Conservation (phyloP, 768 basidiomycete genomes). For the Cyclocybe cylindracea region DNA sequence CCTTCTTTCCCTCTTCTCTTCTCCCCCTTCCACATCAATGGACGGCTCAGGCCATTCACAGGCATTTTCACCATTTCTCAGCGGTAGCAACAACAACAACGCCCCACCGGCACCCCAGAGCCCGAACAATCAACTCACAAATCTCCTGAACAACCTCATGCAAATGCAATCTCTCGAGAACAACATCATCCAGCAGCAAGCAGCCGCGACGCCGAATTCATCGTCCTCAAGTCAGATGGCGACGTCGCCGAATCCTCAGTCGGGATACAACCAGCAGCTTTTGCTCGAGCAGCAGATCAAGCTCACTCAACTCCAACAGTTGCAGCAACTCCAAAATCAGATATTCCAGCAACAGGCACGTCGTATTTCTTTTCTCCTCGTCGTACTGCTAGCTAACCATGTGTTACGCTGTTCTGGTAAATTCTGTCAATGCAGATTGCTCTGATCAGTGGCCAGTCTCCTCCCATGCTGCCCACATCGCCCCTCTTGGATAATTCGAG, state of each 20-base stretch:
- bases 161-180: slow-evolving; percentile 47
- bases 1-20: no score
- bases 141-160: slow-evolving; percentile 53
- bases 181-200: slow-evolving; percentile 21
- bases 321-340: slow-evolving; percentile 79
- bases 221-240: neutral
- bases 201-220: slow-evolving; percentile 2
- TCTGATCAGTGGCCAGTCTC: slow-evolving; percentile 57
- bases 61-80: slow-evolving; percentile 1
- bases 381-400: slow-evolving; percentile 5
- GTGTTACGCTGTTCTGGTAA: slow-evolving; percentile 8
- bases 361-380: slow-evolving; percentile 7
- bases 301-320: slow-evolving; percentile 73
- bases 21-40: no score
- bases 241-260: neutral
- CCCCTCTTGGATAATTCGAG: slow-evolving; percentile 24
- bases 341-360: slow-evolving; percentile 89
- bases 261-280: slow-evolving; percentile 36
- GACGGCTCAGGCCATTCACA: neutral
- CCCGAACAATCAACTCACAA: slow-evolving; percentile 40
- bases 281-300: slow-evolving; percentile 78
- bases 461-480: slow-evolving; percentile 34
- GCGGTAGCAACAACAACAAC: neutral
- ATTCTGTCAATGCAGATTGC: slow-evolving; percentile 50
- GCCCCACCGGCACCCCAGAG: slow-evolving; percentile 16